A percentile compares a stretch with the other conserved stretches of the same genome.
These are phyloP conservation scores for Xylaria sp. DNA, from an alignment of 2,329 filamentous ascomycete species.

Conservation along the genomic window DNA sequence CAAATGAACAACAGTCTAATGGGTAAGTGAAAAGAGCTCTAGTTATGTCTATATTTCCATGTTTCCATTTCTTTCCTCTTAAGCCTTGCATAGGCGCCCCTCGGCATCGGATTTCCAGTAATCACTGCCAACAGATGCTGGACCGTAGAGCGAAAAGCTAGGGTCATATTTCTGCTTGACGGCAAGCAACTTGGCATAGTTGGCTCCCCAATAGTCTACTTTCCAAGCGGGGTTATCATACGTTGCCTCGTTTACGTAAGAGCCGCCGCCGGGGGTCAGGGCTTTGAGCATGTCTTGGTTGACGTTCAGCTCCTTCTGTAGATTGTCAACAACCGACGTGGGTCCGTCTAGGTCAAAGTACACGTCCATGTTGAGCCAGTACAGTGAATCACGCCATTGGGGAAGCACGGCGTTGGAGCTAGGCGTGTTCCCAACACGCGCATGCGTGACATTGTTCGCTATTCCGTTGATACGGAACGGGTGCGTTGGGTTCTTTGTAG, in stretches of 20 bases:
- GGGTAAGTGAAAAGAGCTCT: too few species aligned
- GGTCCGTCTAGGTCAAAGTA: not conserved
- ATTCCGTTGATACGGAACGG: not conserved
- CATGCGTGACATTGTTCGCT: not conserved
- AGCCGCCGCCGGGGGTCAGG: not conserved
- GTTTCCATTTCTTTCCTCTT: too few species aligned
- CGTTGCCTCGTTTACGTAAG: not conserved
- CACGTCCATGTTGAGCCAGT: not conserved
- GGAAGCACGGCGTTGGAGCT: constrained; percentile 43
- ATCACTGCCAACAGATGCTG: not conserved
- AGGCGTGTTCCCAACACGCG: not conserved
- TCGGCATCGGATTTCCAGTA: not conserved
- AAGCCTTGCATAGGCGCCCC: not conserved
- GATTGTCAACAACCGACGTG: not conserved
- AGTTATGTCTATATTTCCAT: too few species aligned
- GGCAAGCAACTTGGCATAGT: not conserved
- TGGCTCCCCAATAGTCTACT: not conserved
- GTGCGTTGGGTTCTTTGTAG: not conserved
- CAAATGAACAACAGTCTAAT: too few species aligned
- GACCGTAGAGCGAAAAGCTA: not conserved
- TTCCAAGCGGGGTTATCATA: not conserved
- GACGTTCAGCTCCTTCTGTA: not conserved
- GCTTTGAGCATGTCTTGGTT: not conserved
- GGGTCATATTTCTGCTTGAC: not conserved
- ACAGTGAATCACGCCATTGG: constrained; percentile 34